These are phyloP conservation scores for Sclerotiophoma versabilis DNA, from an alignment of 2,329 filamentous ascomycete genomes.

Conservation along the genomic window DNA sequence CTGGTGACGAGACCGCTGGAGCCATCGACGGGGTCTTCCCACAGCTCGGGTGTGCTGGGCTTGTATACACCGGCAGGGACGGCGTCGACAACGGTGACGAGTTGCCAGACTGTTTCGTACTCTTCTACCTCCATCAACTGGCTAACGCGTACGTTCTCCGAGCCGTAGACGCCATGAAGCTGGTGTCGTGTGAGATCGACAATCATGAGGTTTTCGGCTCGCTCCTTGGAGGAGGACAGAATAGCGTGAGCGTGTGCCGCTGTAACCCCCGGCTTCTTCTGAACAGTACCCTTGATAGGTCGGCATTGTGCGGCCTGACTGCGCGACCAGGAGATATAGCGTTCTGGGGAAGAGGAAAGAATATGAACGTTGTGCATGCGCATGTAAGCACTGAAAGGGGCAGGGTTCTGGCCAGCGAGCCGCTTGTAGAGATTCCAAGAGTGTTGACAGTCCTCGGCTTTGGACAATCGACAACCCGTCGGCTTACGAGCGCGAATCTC, in stretches of 20 bases:
- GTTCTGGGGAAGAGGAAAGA: constrained; percentile 85
- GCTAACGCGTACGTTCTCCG: constrained; percentile 74
- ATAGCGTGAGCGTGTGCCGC: constrained; percentile 75
- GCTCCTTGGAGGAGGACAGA: constrained; percentile 83
- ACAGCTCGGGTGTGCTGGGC: constrained; percentile 37
- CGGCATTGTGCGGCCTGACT: constrained; percentile 75
- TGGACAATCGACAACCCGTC: constrained; percentile 32
- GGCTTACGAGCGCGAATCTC: constrained; percentile 57
- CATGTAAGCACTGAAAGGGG: constrained; percentile 85
- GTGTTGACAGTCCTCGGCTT: constrained; percentile 43
- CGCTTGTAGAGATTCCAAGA: constrained; percentile 75
- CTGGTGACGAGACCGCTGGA: constrained; percentile 19
- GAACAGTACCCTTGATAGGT: constrained; percentile 97
- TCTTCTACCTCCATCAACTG: constrained; percentile 88
- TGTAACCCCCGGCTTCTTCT: constrained; percentile 73
- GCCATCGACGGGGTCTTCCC: constrained; percentile 40
- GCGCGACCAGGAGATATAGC: constrained; percentile 76
- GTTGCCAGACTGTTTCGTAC: constrained; percentile 88
- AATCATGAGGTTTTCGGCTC: constrained; percentile 97
- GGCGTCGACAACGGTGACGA: constrained; percentile 87
- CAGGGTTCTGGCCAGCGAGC: constrained; percentile 75
- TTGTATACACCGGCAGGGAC: constrained; percentile 35
- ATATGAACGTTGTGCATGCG: constrained; percentile 70
- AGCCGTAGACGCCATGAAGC: constrained; percentile 81
- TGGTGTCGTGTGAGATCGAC: constrained; percentile 96